phyloP scores from a whole-genome alignment of 768 basidiomycete genomes.

The Roridomyces roridus region DNA sequence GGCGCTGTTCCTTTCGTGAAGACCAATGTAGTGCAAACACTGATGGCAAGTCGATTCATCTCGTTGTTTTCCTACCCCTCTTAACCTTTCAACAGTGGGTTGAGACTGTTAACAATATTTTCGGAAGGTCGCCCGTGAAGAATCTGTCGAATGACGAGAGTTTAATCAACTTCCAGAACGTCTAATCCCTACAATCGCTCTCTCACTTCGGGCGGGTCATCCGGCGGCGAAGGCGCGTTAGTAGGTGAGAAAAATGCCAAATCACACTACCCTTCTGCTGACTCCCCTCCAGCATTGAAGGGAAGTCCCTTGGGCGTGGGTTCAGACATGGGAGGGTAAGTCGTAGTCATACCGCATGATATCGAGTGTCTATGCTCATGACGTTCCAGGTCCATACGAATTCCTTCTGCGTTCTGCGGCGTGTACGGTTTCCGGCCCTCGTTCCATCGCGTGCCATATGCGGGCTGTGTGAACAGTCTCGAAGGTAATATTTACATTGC shows the following conservation, averaged over 20 bases:
- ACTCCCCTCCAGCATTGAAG: constrained; percentile 41
- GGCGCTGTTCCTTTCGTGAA: constrained; percentile 78
- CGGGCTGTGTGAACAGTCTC: constrained; percentile 43
- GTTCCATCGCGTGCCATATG: constrained; percentile 72
- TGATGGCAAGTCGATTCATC: constrained; percentile 58
- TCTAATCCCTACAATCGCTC: constrained; percentile 75
- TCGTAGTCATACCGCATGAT: not conserved
- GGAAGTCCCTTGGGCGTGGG: constrained; percentile 67
- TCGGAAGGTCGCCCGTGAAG: constrained; percentile 52
- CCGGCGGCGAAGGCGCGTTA: constrained; percentile 86
- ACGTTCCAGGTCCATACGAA: constrained; percentile 66
- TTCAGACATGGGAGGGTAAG: constrained; percentile 81
- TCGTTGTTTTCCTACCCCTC: not conserved
- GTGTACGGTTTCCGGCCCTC: constrained; percentile 77
- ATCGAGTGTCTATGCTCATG: not conserved
- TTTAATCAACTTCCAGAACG: constrained; percentile 42
- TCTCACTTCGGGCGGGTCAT: constrained; percentile 80
- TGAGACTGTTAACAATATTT: constrained; percentile 81
- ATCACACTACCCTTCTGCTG: not conserved
- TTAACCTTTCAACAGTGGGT: constrained; percentile 54
- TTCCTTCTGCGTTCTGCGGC: constrained; percentile 72
- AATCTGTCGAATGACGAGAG: not conserved
- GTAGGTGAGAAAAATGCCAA: constrained; percentile 49
- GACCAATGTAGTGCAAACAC: constrained; percentile 78
- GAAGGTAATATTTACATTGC: too few relatives aligned